Evolutionary conservation across 139 green algal species (phyloP).

Genomic region (Chlorella ohadii): DNA sequence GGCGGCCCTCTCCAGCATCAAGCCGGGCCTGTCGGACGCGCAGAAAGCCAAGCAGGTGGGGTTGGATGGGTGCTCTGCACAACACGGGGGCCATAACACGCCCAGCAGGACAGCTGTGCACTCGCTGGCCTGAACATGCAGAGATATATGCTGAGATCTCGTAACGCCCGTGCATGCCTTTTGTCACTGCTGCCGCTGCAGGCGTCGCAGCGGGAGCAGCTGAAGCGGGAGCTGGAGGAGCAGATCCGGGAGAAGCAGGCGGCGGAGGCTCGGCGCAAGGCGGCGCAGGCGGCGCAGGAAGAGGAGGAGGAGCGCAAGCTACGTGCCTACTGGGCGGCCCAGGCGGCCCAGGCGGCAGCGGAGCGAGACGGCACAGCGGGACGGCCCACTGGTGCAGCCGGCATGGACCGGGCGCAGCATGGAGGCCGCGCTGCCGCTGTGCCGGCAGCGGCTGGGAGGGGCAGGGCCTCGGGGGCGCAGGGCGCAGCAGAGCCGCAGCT

Average conservation of each 20-base stretch:
- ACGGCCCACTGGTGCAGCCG: no score
- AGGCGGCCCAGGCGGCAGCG: not conserved
- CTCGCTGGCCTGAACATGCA: no score
- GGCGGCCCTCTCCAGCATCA: conserved; percentile 5
- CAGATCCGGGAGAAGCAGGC: conserved; percentile 27
- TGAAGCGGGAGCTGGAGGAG: conserved; percentile 36
- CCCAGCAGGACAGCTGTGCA: no score
- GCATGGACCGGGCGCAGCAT: no score
- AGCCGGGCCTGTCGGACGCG: conserved; percentile 7
- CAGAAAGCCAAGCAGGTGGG: not conserved
- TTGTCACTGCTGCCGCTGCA: no score
- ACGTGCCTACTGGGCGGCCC: conserved; percentile 18
- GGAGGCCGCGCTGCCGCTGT: no score
- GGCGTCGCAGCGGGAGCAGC: conserved; percentile 23
- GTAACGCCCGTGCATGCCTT: no score
- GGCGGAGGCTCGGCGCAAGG: not conserved
- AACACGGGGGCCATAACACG: no score
- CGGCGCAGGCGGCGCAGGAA: conserved; percentile 11
- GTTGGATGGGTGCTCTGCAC: no score
- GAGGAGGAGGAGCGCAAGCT: conserved; percentile 25
- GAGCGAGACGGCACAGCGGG: not conserved
- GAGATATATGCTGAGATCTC: no score
- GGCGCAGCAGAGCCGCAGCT: not conserved
- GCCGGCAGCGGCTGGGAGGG: not conserved
- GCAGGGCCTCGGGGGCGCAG: not conserved